A percentile compares a stretch with the other conserved stretches of the same genome.
Conservation (phyloP, 176 grass and related monocot species). For the Eragrostis curvula region DNA sequence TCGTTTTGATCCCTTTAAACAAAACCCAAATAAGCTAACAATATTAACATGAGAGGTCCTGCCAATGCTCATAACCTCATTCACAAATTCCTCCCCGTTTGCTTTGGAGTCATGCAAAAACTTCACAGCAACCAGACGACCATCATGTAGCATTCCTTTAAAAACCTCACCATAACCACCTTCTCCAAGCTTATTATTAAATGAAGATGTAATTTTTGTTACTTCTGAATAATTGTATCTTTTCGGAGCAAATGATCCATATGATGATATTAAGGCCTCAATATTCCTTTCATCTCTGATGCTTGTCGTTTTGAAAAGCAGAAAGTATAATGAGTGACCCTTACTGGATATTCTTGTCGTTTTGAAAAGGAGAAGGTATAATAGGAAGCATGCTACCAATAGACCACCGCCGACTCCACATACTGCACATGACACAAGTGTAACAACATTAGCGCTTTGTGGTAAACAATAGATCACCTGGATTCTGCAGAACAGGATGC, state of each 20-base stretch:
- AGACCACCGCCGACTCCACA: neutral
- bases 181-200: conserved; percentile 50
- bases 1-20: conserved; percentile 52
- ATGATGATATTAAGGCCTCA: conserved; percentile 12
- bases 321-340: too few relatives aligned
- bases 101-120: conserved; percentile 49
- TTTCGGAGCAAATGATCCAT: conserved; percentile 54
- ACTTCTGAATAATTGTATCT: conserved; percentile 57
- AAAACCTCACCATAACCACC: conserved; percentile 70
- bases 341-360: too few relatives aligned
- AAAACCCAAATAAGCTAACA: conserved; percentile 59
- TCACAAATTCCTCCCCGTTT: conserved; percentile 61
- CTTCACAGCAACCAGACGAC: conserved; percentile 58
- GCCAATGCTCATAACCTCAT: conserved; percentile 68
- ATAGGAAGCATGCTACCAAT: neutral
- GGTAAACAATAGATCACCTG: neutral
- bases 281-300: conserved; percentile 2
- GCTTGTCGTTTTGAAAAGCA: neutral
- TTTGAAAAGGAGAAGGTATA: too few relatives aligned
- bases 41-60: conserved; percentile 72
- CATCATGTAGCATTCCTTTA: conserved; percentile 40
- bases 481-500: neutral
- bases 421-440: conserved; percentile 26
- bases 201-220: conserved; percentile 54
- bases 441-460: neutral